Evolutionary conservation across 1,139 yeast genomes (phyloP).

Genomic region (Geotrichum siamense): DNA sequence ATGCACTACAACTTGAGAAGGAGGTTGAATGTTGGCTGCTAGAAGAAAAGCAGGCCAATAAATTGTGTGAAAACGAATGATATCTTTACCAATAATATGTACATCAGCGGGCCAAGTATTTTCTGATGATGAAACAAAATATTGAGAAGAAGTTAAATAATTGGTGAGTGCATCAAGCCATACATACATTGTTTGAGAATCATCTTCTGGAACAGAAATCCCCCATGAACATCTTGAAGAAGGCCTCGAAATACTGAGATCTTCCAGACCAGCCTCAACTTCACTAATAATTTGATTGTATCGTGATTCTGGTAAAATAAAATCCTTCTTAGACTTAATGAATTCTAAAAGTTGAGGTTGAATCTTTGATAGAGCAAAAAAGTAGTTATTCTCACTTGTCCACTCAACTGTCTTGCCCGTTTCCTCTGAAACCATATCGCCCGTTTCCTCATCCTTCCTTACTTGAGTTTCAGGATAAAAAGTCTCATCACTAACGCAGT

Average conservation of each 20-base stretch:
- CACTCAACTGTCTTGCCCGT: constrained; percentile 67
- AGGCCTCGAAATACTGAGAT: constrained; percentile 83
- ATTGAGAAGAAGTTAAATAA: constrained; percentile 71
- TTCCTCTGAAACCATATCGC: constrained; percentile 54
- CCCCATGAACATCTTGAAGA: constrained; percentile 79
- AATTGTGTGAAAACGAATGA: constrained; percentile 73
- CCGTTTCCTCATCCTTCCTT: constrained; percentile 42
- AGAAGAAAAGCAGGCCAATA: constrained; percentile 92
- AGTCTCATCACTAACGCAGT: constrained; percentile 88
- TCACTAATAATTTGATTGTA: constrained; percentile 53
- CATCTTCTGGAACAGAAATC: constrained; percentile 76
- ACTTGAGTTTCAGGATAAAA: constrained; percentile 82
- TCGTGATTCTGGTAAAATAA: constrained; percentile 58
- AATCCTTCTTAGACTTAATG: constrained; percentile 42
- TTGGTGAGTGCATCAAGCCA: constrained; percentile 96
- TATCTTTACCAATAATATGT: constrained; percentile 85
- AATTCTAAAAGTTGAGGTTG: constrained; percentile 47
- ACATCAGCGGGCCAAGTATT: constrained; percentile 52
- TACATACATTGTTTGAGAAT: constrained; percentile 74
- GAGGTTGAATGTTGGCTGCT: constrained; percentile 70
- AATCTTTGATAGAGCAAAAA: constrained; percentile 63
- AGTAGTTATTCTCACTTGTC: constrained; percentile 79
- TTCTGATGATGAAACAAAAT: constrained; percentile 27
- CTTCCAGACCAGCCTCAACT: constrained; percentile 47
- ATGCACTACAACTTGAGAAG: constrained; percentile 75